Base-by-base conservation (phyloP, 208 protist genomes). In the Polymyxa betae region DNA sequence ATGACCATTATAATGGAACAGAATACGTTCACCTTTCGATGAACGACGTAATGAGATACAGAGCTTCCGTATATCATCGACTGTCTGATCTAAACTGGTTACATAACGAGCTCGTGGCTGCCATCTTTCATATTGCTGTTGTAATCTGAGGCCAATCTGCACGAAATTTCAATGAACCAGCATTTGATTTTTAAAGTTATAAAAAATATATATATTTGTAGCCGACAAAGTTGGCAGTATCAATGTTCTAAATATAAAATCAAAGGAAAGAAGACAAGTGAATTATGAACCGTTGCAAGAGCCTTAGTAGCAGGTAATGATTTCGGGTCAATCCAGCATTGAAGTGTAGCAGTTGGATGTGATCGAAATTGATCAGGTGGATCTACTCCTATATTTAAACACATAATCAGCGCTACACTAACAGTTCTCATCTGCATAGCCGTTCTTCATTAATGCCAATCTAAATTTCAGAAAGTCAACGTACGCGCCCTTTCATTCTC, bases 1-100 rank as follows among this genome's bases (percentile, higher is more conserved):
- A 92, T 99, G 98, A 29, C 98, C 98, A 93, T 99, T 99, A 94
- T 99, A 99, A 93, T 99, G 98, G 32, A 99, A 95, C 12, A 99
- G 91, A 29, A 99, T 93, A 24, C 98, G 94, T 38, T 94, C 93
- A 0, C 91, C 78, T 88, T 90, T 92, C 0, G 90, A 91, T 32
- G 24, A 40, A 0, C 92, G 64, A 0, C 93, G 90, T 32, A 96
- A 88, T 45, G 94, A 94, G 35, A 94, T 68, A 90, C 98, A 96
- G 24, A 95, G 89, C 46, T 96, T 94, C 72, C 97, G 64, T 0
- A 98, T 94, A 0, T 97, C 97, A 0, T 98, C 97, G 0, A 98
- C 91, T 5, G 96, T 98, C 44, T 97, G 96, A 93, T 99, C 98
- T 0, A 98, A 94, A 35, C 94, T 92, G 35, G 94, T 95, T 72